Evolutionary conservation across 2,329 filamentous ascomycete genomes (phyloP).

Genomic region (Fusarium buharicum): DNA sequence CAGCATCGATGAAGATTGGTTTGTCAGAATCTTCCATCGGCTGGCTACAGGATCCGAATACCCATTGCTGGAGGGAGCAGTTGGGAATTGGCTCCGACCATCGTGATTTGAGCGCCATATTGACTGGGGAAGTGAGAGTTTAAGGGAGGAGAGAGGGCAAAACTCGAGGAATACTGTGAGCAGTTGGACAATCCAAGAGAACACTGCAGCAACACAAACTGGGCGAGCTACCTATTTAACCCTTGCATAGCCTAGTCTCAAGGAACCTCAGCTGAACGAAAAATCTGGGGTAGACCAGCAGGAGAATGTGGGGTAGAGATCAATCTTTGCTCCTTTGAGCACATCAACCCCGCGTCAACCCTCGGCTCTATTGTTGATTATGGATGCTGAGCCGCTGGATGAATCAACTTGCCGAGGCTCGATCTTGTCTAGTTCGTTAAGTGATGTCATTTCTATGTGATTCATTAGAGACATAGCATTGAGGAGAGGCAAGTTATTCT

Average conservation of each 20-base stretch:
- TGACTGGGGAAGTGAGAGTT: background rate
- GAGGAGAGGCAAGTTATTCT: background rate
- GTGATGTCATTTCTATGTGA: background rate
- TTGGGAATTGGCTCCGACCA: conserved; percentile 57
- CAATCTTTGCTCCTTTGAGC: conserved; percentile 28
- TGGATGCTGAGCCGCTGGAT: background rate
- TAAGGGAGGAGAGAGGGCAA: background rate
- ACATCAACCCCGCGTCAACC: conserved; percentile 28
- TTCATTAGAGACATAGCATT: background rate
- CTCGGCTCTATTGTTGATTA: conserved; percentile 10
- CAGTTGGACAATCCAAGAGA: background rate
- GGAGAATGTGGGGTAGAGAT: conserved; percentile 20
- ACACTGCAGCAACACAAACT: background rate
- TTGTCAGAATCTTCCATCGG: conserved; percentile 52
- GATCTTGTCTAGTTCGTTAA: conserved; percentile 1
- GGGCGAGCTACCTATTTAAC: conserved; percentile 13
- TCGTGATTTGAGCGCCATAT: conserved; percentile 60
- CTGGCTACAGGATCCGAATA: conserved; percentile 60
- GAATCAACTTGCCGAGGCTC: conserved; percentile 20
- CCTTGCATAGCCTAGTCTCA: background rate
- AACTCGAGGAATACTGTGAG: too few relatives aligned
- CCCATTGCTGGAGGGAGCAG: conserved; percentile 64
- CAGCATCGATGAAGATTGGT: conserved; percentile 69
- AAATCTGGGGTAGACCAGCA: conserved; percentile 20
- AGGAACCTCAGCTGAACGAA: background rate